Percentiles rank a stretch among this genome's conserved stretches.
phyloP scores from a whole-genome alignment of 768 basidiomycete genomes.

The Suillus cothurnatus region DNA sequence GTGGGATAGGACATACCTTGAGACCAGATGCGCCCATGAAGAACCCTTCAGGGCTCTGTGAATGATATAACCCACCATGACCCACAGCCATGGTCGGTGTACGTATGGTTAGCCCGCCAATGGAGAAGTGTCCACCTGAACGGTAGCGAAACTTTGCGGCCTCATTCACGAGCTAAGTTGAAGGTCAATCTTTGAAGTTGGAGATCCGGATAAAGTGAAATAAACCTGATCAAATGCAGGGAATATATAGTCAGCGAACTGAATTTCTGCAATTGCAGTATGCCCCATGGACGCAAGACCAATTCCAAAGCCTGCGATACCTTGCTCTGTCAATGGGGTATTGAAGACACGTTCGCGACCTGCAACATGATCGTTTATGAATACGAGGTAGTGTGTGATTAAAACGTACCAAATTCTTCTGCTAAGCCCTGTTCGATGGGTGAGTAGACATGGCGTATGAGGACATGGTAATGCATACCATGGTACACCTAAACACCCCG shows the following conservation, averaged over 20 bases:
- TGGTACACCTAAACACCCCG: conserved; percentile 92
- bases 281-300: conserved; percentile 93
- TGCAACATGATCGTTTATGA: conserved; percentile 31
- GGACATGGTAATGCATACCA: conserved; percentile 48
- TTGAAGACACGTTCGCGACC: conserved; percentile 94
- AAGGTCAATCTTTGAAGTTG: not conserved
- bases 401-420: conserved; percentile 81
- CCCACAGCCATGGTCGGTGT: conserved; percentile 92
- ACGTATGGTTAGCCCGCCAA: conserved; percentile 81
- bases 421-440: conserved; percentile 68
- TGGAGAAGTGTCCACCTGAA: conserved; percentile 80
- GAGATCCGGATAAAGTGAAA: not conserved
- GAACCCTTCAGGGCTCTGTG: conserved; percentile 93
- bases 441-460: conserved; percentile 5
- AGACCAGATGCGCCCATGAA: conserved; percentile 90
- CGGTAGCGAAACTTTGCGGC: conserved; percentile 93
- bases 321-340: conserved; percentile 90
- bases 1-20: conserved; percentile 53
- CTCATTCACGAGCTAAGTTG: conserved; percentile 82
- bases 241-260: conserved; percentile 89
- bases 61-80: conserved; percentile 93
- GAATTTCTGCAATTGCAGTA: conserved; percentile 92
- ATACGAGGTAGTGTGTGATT: not conserved
- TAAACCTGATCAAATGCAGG: conserved; percentile 92
- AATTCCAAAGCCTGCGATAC: conserved; percentile 93